Percentiles rank a stretch among this genome's conserved stretches.
Conservation (phyloP, 805 yeast species). For the Sugiyamaella qingdaonensis region DNA sequence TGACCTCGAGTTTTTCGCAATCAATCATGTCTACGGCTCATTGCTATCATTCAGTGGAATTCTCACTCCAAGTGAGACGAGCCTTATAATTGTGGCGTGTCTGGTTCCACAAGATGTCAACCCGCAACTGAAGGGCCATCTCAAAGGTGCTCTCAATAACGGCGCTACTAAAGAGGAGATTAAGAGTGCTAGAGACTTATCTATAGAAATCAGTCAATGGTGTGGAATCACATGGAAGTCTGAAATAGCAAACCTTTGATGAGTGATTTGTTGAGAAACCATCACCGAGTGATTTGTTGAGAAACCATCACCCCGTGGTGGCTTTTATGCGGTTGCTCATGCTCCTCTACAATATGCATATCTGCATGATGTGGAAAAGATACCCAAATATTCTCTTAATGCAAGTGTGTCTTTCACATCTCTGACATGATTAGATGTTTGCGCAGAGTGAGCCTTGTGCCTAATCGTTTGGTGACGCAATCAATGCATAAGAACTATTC, state of each 20-base stretch:
- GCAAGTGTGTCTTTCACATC: too few relatives aligned
- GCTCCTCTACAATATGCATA: too few relatives aligned
- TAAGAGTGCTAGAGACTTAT: constrained; percentile 54
- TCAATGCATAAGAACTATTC: background rate
- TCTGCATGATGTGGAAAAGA: too few relatives aligned
- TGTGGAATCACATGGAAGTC: constrained; percentile 63
- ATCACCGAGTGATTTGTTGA: constrained; percentile 25
- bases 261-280: constrained; percentile 21
- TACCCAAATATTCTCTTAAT: too few relatives aligned
- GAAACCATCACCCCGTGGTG: constrained; percentile 25
- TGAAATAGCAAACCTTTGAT: constrained; percentile 47
- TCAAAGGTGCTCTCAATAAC: constrained; percentile 76
- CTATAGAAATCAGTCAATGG: constrained; percentile 66
- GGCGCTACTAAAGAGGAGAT: constrained; percentile 69
- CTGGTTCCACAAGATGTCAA: constrained; percentile 90
- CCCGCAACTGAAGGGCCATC: constrained; percentile 88
- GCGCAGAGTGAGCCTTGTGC: too few relatives aligned
- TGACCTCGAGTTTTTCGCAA: constrained; percentile 72
- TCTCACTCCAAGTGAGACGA: constrained; percentile 63
- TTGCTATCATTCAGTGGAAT: constrained; percentile 64
- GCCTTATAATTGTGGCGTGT: constrained; percentile 70
- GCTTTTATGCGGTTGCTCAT: too few relatives aligned
- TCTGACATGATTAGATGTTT: too few relatives aligned
- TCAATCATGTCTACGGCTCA: constrained; percentile 73
- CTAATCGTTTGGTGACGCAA: too few relatives aligned